Base-by-base conservation (phyloP, 2,329 filamentous ascomycete genomes). In the Colletotrichum liaoningense region DNA sequence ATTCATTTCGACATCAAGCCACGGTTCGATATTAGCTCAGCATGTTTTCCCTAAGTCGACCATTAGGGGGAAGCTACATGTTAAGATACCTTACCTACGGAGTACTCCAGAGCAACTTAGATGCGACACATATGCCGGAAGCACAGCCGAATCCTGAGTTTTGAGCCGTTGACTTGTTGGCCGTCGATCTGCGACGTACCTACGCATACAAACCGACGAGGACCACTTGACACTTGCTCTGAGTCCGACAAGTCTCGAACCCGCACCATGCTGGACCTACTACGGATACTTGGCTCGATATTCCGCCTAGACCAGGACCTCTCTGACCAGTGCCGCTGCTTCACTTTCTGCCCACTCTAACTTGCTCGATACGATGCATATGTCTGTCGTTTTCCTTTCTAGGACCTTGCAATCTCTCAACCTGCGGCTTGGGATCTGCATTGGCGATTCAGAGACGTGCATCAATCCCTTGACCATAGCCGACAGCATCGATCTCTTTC, bases 41-140 rank as follows among this genome's bases (percentile, higher is more conserved):
- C 33, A 19, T 22, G 12, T 63, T 49, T n/a, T 7, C 58, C 22
- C 16, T 12, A 26, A 42, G 16, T 49, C 59, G 22, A 59, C 2
- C 22, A 42, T 42, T 16, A 3, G 42, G 26, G 55, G 42, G 59
- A 55, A 11, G 54, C 59, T 6, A 35, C 38, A 14, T 7, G 4
- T 19, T 2, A 42, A 42, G 14, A 16, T 42, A 35, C 33, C 9
- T 35, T 35, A 35, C 33, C 33, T 35, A 7, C 26, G 26, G 26
- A 26, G 26, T 26, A 26, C 59, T 24, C n/a, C 24, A 46, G 24
- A 12, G 42, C 46, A 73, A 65, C 62, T 11, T 57, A 70, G 24
- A 12, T 65, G 70, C 60, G 65, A 65, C 70, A 26, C 52, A 33
- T 35, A 60, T 49, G 60, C 60, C 70, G 70, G 70, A 60, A 65